A percentile compares a stretch with the other conserved stretches of the same genome.
These are phyloP conservation scores for Rhynchosporium agropyri DNA, from an alignment of 2,329 filamentous ascomycete species.

Conservation along the genomic window DNA sequence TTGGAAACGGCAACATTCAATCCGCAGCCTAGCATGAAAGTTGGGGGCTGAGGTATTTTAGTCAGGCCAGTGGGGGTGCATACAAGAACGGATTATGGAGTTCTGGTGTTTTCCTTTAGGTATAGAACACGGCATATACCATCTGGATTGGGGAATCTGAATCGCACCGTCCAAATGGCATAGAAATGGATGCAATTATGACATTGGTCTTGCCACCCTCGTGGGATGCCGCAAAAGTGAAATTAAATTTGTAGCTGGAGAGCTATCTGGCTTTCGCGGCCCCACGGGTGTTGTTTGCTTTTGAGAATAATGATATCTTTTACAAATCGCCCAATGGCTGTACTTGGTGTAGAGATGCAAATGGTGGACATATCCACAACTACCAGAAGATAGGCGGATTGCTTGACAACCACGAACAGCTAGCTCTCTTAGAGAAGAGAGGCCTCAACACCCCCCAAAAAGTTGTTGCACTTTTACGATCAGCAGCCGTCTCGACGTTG, in stretches of 20 bases:
- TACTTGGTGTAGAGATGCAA: not conserved
- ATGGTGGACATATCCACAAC: not conserved
- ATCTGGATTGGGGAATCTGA: not conserved
- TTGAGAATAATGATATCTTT: not conserved
- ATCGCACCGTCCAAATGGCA: not conserved
- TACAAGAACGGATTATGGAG: not conserved
- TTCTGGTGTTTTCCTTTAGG: not conserved
- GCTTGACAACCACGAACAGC: no score
- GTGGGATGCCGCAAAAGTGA: not conserved
- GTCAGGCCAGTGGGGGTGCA: not conserved
- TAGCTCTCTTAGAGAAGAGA: no score
- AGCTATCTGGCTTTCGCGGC: not conserved
- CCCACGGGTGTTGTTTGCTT: not conserved
- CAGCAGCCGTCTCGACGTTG: no score
- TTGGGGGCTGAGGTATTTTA: constrained; percentile 9
- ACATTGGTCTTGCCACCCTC: not conserved
- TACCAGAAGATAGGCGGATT: not conserved
- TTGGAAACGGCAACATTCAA: not conserved
- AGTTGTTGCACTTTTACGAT: no score
- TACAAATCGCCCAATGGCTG: not conserved
- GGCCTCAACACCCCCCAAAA: no score
- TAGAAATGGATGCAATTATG: constrained; percentile 2
- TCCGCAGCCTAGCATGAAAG: constrained; percentile 5
- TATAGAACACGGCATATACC: constrained; percentile 1
- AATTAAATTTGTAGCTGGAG: not conserved